A percentile compares a stretch with the other conserved stretches of the same genome.
Evolutionary conservation across 192 early-diverging fungal species (phyloP).

Genomic region (Chytriomyces sp.): DNA sequence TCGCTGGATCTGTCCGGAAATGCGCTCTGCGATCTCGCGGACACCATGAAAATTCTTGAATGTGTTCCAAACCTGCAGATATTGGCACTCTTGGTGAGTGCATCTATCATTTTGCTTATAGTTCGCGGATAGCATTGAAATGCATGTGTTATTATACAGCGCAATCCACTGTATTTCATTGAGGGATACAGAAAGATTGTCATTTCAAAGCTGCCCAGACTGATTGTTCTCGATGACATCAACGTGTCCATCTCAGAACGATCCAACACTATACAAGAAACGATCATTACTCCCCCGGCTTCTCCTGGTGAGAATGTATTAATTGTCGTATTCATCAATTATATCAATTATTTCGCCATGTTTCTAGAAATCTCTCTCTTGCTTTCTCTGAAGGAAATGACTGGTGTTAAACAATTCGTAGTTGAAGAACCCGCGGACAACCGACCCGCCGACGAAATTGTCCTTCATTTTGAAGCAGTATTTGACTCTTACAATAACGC

Average conservation of each 20-base stretch:
- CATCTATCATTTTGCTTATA: no score
- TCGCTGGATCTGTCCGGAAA: conserved; percentile 40
- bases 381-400: conserved; percentile 25
- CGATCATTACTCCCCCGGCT: background rate
- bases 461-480: conserved; percentile 9
- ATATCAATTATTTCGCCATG: background rate
- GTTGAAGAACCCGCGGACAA: conserved; percentile 7
- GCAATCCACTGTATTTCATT: conserved; percentile 27
- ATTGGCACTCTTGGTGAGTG: conserved; percentile 33
- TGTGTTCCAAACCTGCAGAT: conserved; percentile 27
- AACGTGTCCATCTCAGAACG: conserved; percentile 22
- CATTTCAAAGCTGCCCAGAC: conserved; percentile 13
- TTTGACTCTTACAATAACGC: background rate
- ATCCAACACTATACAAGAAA: background rate
- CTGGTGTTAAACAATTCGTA: conserved; percentile 2
- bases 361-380: conserved; percentile 21
- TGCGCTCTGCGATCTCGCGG: conserved; percentile 18
- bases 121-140: no score
- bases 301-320: background rate
- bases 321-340: background rate
- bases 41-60: conserved; percentile 20
- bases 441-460: conserved; percentile 21
- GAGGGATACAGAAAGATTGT: conserved; percentile 18
- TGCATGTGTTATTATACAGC: background rate
- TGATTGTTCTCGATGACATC: conserved; percentile 23